These are phyloP conservation scores for Carex littledalei DNA, from an alignment of 176 grass and related monocot genomes.

Conservation along the genomic window DNA sequence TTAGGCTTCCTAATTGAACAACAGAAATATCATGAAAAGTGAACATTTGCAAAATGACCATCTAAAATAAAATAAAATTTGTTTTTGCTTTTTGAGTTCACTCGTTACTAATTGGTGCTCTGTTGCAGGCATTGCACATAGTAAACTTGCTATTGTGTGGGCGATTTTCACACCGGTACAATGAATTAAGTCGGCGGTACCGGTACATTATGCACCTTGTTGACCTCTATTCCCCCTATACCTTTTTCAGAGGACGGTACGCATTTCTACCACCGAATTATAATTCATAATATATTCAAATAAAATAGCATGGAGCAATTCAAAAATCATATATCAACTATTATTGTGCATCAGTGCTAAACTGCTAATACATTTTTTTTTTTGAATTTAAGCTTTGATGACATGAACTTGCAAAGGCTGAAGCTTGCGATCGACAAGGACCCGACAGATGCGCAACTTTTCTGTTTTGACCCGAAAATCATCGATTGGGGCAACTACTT, in stretches of 20 bases:
- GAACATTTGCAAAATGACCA: background rate
- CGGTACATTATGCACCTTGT: conserved; percentile 51
- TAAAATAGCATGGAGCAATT: background rate
- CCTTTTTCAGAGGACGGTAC: conserved; percentile 49
- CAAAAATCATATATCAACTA: background rate
- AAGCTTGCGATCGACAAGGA: conserved; percentile 14
- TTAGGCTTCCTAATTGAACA: background rate
- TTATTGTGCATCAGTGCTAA: background rate
- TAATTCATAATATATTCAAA: conserved; percentile 8
- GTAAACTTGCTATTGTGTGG: conserved; percentile 20
- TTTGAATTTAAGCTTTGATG: conserved; percentile 32
- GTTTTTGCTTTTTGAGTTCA: background rate
- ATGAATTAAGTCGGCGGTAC: conserved; percentile 33
- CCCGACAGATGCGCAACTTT: background rate
- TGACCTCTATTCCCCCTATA: conserved; percentile 52
- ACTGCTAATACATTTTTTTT: background rate
- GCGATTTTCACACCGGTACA: background rate
- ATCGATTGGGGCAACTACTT: conserved; percentile 35
- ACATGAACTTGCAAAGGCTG: conserved; percentile 29
- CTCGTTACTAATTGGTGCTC: background rate
- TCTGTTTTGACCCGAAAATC: conserved; percentile 30
- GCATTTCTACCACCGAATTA: background rate
- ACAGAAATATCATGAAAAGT: background rate
- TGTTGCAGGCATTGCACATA: conserved; percentile 31
- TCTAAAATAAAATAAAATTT: background rate